Percentiles rank a stretch among this genome's conserved stretches.
Evolutionary conservation across 768 basidiomycete species (phyloP).

Genomic region (Boletus reticulatus): DNA sequence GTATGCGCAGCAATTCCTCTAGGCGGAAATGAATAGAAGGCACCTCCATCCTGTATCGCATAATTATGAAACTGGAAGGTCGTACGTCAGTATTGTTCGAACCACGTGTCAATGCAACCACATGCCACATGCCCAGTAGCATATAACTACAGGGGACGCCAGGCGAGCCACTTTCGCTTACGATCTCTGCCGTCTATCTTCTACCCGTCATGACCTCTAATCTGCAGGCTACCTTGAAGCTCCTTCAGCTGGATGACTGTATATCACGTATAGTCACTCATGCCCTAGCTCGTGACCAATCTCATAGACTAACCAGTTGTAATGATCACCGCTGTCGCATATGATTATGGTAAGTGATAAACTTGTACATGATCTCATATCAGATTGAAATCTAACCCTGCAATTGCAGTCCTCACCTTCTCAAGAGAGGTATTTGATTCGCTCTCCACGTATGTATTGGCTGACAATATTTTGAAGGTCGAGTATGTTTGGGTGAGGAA

Average conservation of each 20-base stretch:
- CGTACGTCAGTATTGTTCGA: no score
- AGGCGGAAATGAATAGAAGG: no score
- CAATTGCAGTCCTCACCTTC: conserved; percentile 7
- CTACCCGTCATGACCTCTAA: background rate
- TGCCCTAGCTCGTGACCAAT: background rate
- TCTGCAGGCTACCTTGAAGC: background rate
- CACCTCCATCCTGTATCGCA: no score
- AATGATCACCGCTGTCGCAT: background rate
- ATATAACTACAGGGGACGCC: no score
- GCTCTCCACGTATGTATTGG: fast-evolving
- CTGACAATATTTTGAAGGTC: conserved; percentile 5
- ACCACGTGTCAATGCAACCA: no score
- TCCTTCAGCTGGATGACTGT: background rate
- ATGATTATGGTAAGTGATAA: conserved; percentile 8
- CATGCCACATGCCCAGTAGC: no score
- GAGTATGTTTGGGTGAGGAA: conserved; percentile 18
- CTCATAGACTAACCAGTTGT: background rate
- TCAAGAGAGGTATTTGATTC: background rate
- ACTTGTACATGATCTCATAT: background rate
- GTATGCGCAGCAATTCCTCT: no score
- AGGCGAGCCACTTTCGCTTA: no score
- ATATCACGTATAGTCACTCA: background rate
- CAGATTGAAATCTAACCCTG: background rate
- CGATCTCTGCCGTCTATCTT: no score
- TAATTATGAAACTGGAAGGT: no score